A percentile compares a stretch with the other conserved stretches of the same genome.
Evolutionary conservation across 306 rosid species (phyloP).

Genomic region (Canavalia gladiata): DNA sequence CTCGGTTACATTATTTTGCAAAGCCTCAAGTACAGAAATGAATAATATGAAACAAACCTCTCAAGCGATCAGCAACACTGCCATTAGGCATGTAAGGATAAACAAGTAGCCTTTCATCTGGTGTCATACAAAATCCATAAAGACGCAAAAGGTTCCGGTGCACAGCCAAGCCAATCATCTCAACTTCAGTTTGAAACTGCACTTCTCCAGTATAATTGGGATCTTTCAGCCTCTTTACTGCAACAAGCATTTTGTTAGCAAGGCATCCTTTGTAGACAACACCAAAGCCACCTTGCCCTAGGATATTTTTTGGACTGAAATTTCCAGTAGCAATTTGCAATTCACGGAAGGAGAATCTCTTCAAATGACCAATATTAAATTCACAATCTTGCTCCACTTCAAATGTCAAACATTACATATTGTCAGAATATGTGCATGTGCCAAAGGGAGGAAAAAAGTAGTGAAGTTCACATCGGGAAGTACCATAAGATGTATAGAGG

Average conservation of each 20-base stretch:
- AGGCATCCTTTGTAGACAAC: constrained; percentile 94
- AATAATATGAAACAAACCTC: constrained; percentile 72
- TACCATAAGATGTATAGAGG: constrained; percentile 86
- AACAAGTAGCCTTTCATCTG: constrained; percentile 89
- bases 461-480: constrained; percentile 49
- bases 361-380: constrained; percentile 84
- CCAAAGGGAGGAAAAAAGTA: constrained; percentile 24
- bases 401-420: constrained; percentile 41
- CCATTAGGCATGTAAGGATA: constrained; percentile 97
- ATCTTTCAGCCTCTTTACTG: constrained; percentile 96
- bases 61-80: constrained; percentile 94
- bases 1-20: not conserved
- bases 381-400: constrained; percentile 95
- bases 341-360: constrained; percentile 89
- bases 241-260: constrained; percentile 81
- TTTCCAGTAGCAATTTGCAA: constrained; percentile 85
- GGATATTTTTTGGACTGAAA: constrained; percentile 77
- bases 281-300: constrained; percentile 98
- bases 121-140: constrained; percentile 89
- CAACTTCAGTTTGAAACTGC: constrained; percentile 99
- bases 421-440: constrained; percentile 40
- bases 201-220: constrained; percentile 96
- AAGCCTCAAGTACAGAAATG: not conserved
- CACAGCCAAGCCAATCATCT: constrained; percentile 97
- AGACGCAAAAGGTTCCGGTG: constrained; percentile 90